Base-by-base conservation (phyloP, 306 rosid species). In the Nissolia schottii region DNA sequence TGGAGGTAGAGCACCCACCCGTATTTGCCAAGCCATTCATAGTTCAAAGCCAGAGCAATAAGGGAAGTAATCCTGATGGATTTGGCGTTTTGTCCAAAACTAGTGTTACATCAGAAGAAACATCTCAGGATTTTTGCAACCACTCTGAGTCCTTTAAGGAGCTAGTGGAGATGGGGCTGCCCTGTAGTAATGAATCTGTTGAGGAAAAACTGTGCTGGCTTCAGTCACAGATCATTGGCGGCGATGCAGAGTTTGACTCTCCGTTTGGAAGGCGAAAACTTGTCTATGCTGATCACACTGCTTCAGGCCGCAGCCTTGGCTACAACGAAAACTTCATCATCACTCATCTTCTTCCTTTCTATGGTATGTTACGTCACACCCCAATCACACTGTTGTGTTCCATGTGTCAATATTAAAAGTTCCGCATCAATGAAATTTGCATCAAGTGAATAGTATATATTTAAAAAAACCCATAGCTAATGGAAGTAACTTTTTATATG, bases 221-320 rank as follows among this genome's bases (percentile, higher is more conserved):
- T 27, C 75, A 86, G 3, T 85, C 88, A 10, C 87, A 89, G 63
- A 72, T 87, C 28, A 61, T 87, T 13, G 97, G 97, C 0, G 54
- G 63, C 0, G 73, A 81, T 31, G 85, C 48, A 1, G 88, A 85
- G 60, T 84, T 85, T 20, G 78, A 82, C 7, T 85, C 97, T 58
- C 83, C 85, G 0, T 82, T 84, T 58, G 97, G 96, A 29, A 84
- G 73, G 66, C 57, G 92, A 74, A 65, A 72, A 12, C 56, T 91
- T 56, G 29, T 83, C 1, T 91, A 91, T 74, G 91, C 97, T 16
- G 97, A 91, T 85, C 96, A 88, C 71, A 91, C 96, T 9, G 97
- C 97, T 38, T 85, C 96, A 0, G 96, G 84, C 10, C 83, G 92
- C 7, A 82, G 89, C 64, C 89, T 87, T 57, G 81, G 7, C 19